These are phyloP conservation scores for Alectoria sarmentosa DNA, from an alignment of 495 filamentous ascomycete genomes.

Conservation along the genomic window DNA sequence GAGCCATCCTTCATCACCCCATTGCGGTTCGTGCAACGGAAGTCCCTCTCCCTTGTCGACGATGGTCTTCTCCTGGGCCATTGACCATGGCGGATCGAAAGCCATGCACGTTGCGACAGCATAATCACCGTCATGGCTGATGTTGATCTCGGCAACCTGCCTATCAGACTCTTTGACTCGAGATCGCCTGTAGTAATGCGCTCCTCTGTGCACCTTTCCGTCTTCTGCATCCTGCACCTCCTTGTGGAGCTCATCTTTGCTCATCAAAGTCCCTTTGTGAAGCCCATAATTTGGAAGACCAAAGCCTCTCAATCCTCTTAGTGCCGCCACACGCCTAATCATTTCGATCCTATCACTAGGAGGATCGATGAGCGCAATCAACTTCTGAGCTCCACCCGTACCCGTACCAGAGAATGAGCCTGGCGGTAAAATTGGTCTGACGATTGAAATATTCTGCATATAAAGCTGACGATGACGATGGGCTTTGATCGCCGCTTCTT, in stretches of 20 bases:
- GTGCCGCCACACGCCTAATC: constrained; percentile 13
- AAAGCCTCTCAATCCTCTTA: constrained; percentile 17
- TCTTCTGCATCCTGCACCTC: background rate
- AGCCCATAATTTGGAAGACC: background rate
- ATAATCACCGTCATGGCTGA: constrained; percentile 56
- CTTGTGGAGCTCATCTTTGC: constrained; percentile 1
- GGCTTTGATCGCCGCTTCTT: constrained; percentile 60
- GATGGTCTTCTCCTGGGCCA: background rate
- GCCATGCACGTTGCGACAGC: constrained; percentile 40
- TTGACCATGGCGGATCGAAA: constrained; percentile 16
- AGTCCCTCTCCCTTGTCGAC: constrained; percentile 23
- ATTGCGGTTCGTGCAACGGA: constrained; percentile 25
- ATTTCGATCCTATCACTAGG: constrained; percentile 15
- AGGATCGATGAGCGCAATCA: constrained; percentile 24
- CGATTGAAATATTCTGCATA: constrained; percentile 43
- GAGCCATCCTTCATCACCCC: constrained; percentile 25
- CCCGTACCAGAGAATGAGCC: background rate
- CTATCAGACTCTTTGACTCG: constrained; percentile 22
- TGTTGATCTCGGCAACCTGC: constrained; percentile 28
- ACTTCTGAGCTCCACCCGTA: background rate
- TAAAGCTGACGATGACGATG: constrained; percentile 37
- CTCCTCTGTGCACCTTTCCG: background rate
- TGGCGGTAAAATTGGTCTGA: background rate
- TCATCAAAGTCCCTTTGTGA: constrained; percentile 1
- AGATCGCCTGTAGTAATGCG: constrained; percentile 8